Percentiles rank a stretch among this genome's conserved stretches.
Conservation (phyloP, 2,329 filamentous ascomycete species). For the Zymoseptoria tritici region DNA sequence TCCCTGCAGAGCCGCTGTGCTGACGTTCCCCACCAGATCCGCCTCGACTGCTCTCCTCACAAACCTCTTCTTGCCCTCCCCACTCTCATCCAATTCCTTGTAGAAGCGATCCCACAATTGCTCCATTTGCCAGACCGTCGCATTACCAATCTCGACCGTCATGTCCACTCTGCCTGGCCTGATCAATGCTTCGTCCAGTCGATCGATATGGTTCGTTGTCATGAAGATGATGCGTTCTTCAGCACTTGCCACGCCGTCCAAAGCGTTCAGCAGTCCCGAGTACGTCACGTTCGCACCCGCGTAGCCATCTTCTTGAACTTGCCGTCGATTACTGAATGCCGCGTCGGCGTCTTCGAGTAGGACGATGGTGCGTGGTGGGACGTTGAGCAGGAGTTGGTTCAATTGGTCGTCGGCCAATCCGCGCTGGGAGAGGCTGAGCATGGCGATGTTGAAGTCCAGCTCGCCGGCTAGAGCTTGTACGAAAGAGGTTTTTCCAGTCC, state of each 20-base stretch:
- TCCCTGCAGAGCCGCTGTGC: constrained; percentile 87
- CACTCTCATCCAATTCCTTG: constrained; percentile 64
- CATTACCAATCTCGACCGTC: constrained; percentile 82
- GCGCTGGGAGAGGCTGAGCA: constrained; percentile 82
- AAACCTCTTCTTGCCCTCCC: constrained; percentile 59
- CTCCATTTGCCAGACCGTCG: constrained; percentile 73
- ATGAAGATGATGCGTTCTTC: constrained; percentile 91
- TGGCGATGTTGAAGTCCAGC: constrained; percentile 84
- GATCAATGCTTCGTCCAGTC: constrained; percentile 80
- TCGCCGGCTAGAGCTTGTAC: constrained; percentile 93
- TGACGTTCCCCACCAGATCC: constrained; percentile 64
- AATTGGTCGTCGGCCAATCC: constrained; percentile 85
- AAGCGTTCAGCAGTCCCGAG: constrained; percentile 66
- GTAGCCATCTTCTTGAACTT: constrained; percentile 74
- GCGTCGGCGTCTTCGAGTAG: constrained; percentile 87
- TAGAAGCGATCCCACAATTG: constrained; percentile 96
- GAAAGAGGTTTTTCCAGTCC: constrained; percentile 45
- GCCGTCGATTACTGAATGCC: constrained; percentile 74
- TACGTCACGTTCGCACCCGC: constrained; percentile 86
- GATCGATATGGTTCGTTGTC: constrained; percentile 89
- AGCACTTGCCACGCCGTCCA: constrained; percentile 85
- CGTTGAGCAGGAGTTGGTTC: constrained; percentile 75
- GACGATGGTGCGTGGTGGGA: constrained; percentile 74
- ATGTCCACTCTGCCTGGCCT: constrained; percentile 89
- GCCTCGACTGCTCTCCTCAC: constrained; percentile 61